phyloP scores from a whole-genome alignment of 805 yeast species.

The Candida adriatica region DNA sequence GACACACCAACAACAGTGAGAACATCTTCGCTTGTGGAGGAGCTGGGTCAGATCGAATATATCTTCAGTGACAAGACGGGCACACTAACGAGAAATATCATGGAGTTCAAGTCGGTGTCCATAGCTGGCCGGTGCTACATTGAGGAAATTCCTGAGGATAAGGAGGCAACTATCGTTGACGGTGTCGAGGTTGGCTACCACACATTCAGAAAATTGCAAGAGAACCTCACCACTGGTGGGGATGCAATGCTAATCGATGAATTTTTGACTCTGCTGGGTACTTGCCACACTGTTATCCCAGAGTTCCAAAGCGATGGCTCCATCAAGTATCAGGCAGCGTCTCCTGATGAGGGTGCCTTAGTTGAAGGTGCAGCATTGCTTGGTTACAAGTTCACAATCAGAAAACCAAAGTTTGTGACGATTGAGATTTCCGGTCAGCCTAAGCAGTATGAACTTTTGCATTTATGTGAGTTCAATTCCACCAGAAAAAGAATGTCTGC shows the following conservation, averaged over 20 bases:
- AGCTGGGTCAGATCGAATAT: constrained; percentile 93
- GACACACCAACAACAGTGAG: constrained; percentile 95
- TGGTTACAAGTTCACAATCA: constrained; percentile 77
- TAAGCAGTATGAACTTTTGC: constrained; percentile 65
- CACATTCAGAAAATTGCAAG: constrained; percentile 56
- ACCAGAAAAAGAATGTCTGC: constrained; percentile 98
- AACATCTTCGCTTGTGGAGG: constrained; percentile 94
- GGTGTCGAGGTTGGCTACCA: constrained; percentile 79
- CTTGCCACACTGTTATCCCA: constrained; percentile 97
- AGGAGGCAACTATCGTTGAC: constrained; percentile 60
- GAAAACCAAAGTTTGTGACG: constrained; percentile 79
- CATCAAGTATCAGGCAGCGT: constrained; percentile 95
- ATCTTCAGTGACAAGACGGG: constrained; percentile 98
- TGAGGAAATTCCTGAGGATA: constrained; percentile 87
- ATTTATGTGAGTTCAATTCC: constrained; percentile 94
- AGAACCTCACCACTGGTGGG: constrained; percentile 38
- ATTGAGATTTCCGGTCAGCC: constrained; percentile 48
- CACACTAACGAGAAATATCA: constrained; percentile 88
- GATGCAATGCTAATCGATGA: constrained; percentile 54
- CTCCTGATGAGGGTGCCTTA: constrained; percentile 98
- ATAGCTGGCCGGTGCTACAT: constrained; percentile 90
- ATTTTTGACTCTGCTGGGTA: constrained; percentile 76
- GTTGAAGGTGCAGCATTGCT: constrained; percentile 92
- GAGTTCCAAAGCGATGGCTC: constrained; percentile 58
- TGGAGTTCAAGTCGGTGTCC: constrained; percentile 93